Conservation (phyloP, 192 early-diverging fungal genomes). For the Lobosporangium transversale region DNA sequence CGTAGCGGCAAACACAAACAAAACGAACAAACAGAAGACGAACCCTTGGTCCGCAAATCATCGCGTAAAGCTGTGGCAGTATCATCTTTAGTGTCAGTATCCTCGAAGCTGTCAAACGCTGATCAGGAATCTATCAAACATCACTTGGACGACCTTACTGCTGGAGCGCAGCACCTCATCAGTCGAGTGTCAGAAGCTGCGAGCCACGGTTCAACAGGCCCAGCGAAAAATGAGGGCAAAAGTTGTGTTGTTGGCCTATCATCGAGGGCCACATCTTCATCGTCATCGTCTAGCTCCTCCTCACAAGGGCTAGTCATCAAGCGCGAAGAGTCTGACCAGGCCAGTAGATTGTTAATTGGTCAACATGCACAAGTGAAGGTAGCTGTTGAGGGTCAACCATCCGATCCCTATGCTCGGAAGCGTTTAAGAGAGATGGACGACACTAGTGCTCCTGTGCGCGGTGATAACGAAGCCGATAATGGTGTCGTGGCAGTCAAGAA, state of each 20-base stretch:
- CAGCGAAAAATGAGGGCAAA: neutral
- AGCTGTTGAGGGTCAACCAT: neutral
- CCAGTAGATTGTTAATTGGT: neutral
- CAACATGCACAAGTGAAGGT: neutral
- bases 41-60: constrained; percentile 1
- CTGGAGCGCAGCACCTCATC: constrained; percentile 14
- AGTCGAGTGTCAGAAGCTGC: constrained; percentile 24
- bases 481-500: neutral
- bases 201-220: constrained; percentile 1
- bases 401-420: too few species aligned
- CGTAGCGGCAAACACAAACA: neutral
- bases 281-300: neutral
- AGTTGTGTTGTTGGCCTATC: too few species aligned
- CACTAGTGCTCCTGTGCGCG: too few species aligned
- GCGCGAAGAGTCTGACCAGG: constrained; percentile 27
- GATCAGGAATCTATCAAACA: neutral
- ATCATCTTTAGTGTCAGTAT: constrained; percentile 1
- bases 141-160: constrained; percentile 1
- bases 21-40: constrained; percentile 6
- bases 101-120: neutral
- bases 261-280: neutral
- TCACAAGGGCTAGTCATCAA: constrained; percentile 9
- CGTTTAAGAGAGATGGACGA: neutral
- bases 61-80: neutral
- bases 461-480: neutral